phyloP scores from a whole-genome alignment of 805 yeast genomes.

The Saturnispora silvae region DNA sequence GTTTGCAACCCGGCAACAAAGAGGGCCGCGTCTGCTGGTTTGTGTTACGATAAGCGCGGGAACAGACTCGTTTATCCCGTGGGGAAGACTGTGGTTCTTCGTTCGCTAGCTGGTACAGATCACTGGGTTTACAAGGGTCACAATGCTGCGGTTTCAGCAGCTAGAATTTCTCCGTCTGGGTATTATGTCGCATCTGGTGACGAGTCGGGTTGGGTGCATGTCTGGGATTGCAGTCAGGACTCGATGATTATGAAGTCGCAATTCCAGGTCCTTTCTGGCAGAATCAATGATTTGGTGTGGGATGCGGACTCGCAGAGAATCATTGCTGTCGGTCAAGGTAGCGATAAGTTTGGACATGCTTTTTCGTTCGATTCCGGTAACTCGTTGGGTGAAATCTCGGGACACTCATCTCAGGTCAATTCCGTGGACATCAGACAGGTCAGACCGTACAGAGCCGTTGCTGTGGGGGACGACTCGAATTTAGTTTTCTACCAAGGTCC shows the following conservation, averaged over 20 bases:
- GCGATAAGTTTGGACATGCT: conserved; percentile 84
- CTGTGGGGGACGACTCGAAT: conserved; percentile 83
- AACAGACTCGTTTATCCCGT: conserved; percentile 71
- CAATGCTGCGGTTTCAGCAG: conserved; percentile 63
- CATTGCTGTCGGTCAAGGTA: conserved; percentile 92
- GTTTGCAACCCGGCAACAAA: conserved; percentile 78
- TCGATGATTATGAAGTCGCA: conserved; percentile 63
- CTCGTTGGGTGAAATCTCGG: conserved; percentile 92
- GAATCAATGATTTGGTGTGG: conserved; percentile 80
- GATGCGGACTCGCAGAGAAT: conserved; percentile 79
- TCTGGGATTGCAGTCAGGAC: conserved; percentile 67
- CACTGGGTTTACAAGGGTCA: conserved; percentile 53
- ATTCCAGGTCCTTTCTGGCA: conserved; percentile 62
- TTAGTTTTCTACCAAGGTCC: conserved; percentile 84
- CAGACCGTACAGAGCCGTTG: conserved; percentile 88
- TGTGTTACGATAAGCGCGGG: conserved; percentile 62
- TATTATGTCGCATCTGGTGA: conserved; percentile 89
- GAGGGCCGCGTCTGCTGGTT: conserved; percentile 57
- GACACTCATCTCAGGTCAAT: conserved; percentile 76
- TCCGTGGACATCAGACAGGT: conserved; percentile 76
- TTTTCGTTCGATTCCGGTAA: conserved; percentile 93
- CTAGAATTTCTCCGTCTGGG: conserved; percentile 82
- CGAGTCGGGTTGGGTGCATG: conserved; percentile 74
- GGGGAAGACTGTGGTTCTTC: conserved; percentile 69
- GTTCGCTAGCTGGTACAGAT: conserved; percentile 48